A percentile compares a stretch with the other conserved stretches of the same genome.
Evolutionary conservation across 345 rosid genomes (phyloP).

Genomic region (Ceriops decandra): DNA sequence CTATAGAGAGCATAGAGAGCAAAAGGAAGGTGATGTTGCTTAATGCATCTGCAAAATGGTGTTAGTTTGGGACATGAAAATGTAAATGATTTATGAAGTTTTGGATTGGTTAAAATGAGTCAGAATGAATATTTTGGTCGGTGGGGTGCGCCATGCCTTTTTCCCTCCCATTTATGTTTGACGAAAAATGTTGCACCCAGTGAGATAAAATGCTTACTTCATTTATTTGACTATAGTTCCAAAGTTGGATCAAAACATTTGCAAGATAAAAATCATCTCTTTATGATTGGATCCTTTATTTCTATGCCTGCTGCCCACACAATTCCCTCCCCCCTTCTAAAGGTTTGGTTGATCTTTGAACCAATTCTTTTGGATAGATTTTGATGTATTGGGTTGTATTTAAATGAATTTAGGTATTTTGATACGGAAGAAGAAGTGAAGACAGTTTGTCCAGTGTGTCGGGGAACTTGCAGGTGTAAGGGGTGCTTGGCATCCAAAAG

Average conservation of each 20-base stretch:
- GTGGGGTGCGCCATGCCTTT: no score
- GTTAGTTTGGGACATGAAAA: no score
- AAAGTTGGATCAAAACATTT: background rate
- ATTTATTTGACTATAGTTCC: background rate
- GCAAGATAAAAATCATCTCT: background rate
- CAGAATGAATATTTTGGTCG: no score
- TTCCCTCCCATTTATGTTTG: background rate
- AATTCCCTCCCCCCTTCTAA: constrained; percentile 50
- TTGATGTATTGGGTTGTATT: constrained; percentile 6
- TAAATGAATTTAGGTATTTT: constrained; percentile 48
- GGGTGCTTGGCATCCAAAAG: constrained; percentile 50
- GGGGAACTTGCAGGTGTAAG: constrained; percentile 77
- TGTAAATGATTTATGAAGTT: no score
- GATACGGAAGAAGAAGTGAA: constrained; percentile 69
- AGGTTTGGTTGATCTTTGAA: constrained; percentile 26
- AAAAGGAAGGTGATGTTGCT: background rate
- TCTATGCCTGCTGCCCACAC: constrained; percentile 46
- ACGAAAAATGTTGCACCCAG: background rate
- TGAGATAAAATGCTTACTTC: background rate
- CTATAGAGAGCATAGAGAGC: background rate
- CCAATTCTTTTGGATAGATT: constrained; percentile 8
- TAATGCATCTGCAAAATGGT: background rate
- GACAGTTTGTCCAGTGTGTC: constrained; percentile 80
- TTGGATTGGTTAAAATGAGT: no score
- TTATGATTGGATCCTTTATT: background rate